Conservation (phyloP, 352 stramenopile species). For the Phytophthora meadii region DNA sequence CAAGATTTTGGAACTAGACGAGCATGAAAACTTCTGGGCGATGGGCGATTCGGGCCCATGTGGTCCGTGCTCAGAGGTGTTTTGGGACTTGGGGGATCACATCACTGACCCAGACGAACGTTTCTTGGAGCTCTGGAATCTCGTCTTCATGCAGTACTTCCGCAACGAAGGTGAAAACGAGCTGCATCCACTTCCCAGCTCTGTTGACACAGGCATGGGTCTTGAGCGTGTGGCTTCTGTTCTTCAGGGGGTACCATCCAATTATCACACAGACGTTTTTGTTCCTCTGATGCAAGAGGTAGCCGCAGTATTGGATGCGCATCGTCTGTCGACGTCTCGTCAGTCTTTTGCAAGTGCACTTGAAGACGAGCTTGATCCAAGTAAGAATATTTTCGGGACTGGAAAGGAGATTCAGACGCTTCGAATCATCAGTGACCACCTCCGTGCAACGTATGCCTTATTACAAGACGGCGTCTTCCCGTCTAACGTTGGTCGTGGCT, state of each 20-base stretch:
- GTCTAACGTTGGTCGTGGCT: conserved; percentile 95
- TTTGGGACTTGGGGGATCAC: conserved; percentile 91
- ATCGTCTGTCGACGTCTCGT: conserved; percentile 8
- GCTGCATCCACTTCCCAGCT: conserved; percentile 87
- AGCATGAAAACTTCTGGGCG: conserved; percentile 97
- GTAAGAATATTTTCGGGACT: conserved; percentile 50
- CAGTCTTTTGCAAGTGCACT: conserved; percentile 50
- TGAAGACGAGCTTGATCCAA: conserved; percentile 54
- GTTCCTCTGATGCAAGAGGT: conserved; percentile 84
- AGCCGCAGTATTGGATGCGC: conserved; percentile 54
- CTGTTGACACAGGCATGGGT: conserved; percentile 98
- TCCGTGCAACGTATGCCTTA: conserved; percentile 95
- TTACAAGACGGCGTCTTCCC: conserved; percentile 95
- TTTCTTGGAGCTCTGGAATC: conserved; percentile 97
- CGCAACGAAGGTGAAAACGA: conserved; percentile 81
- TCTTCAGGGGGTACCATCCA: conserved; percentile 93
- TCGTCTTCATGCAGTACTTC: conserved; percentile 98
- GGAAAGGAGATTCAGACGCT: conserved; percentile 67
- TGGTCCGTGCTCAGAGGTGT: conserved; percentile 95
- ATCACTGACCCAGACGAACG: conserved; percentile 84
- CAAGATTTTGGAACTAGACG: conserved; percentile 73
- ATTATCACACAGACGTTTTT: conserved; percentile 98
- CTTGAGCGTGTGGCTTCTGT: conserved; percentile 96
- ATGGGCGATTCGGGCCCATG: conserved; percentile 96
- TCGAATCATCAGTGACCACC: conserved; percentile 96